Percentiles rank a stretch among this genome's conserved stretches.
These are phyloP conservation scores for Talaromyces sp. DNA, from an alignment of 2,329 filamentous ascomycete genomes.

Conservation along the genomic window DNA sequence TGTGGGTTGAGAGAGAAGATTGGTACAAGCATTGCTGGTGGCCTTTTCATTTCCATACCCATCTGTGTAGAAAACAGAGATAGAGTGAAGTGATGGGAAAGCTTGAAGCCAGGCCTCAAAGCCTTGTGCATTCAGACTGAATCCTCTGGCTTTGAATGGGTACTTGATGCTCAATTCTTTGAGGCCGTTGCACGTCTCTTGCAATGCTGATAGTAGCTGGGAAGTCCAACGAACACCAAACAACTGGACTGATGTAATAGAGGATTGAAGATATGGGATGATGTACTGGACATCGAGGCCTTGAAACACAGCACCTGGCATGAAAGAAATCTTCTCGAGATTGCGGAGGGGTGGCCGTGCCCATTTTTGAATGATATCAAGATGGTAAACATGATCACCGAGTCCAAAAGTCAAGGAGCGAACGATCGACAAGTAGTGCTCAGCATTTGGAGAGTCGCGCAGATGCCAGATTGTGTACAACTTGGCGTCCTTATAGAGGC, in stretches of 20 bases:
- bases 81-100: neutral
- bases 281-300: neutral
- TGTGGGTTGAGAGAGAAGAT: neutral
- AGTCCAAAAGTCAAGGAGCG: conserved; percentile 5
- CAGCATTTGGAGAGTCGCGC: conserved; percentile 1
- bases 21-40: neutral
- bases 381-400: neutral
- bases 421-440: neutral
- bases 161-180: conserved; percentile 6
- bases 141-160: neutral
- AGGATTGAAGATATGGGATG: conserved; percentile 4
- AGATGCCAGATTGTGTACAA: neutral
- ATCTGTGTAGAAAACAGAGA: conserved; percentile 9
- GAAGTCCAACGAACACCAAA: neutral
- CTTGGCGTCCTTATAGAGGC: neutral
- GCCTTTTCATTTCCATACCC: too few species aligned
- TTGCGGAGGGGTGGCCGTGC: neutral
- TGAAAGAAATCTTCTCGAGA: conserved; percentile 3
- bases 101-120: conserved; percentile 1
- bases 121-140: neutral
- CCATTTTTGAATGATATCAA: neutral
- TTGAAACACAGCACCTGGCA: neutral
- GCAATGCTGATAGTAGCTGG: conserved; percentile 1
- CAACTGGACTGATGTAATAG: neutral
- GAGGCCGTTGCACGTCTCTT: neutral